These are phyloP conservation scores for Drosera spatulata DNA, from an alignment of 179 eudicot species.

Conservation along the genomic window DNA sequence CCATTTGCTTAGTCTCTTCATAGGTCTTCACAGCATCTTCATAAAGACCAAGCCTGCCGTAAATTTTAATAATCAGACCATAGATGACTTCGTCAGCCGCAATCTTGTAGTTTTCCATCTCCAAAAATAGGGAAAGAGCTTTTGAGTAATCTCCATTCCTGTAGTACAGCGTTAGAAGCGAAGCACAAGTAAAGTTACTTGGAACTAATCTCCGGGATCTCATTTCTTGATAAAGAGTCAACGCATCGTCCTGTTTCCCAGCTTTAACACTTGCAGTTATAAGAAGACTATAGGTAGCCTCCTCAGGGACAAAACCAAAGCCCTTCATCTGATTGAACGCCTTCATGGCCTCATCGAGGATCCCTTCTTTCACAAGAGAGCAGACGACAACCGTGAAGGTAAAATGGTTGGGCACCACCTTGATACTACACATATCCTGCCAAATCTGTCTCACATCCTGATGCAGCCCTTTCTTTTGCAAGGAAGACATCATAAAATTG, in stretches of 20 bases:
- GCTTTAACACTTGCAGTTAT: conserved; percentile 39
- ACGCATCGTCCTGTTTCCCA: conserved; percentile 38
- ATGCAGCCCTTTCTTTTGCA: conserved; percentile 80
- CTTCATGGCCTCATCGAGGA: conserved; percentile 45
- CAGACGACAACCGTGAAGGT: conserved; percentile 65
- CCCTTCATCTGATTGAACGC: conserved; percentile 59
- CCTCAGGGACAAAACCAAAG: conserved; percentile 67
- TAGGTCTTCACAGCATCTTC: conserved; percentile 80
- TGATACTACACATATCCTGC: conserved; percentile 43
- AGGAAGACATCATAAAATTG: conserved; percentile 85
- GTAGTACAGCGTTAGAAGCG: conserved; percentile 58
- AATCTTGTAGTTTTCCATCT: conserved; percentile 65
- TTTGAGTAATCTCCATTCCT: conserved; percentile 67
- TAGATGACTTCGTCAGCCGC: conserved; percentile 79
- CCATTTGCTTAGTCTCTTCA: conserved; percentile 49
- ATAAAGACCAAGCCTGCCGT: conserved; percentile 81
- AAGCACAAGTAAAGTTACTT: conserved; percentile 83
- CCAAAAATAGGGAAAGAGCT: conserved; percentile 71
- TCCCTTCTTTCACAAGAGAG: conserved; percentile 67
- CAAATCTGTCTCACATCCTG: conserved; percentile 43
- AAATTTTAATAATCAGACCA: conserved; percentile 79
- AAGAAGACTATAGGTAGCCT: conserved; percentile 68
- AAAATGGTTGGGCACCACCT: conserved; percentile 59
- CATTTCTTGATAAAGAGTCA: conserved; percentile 71
- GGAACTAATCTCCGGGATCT: conserved; percentile 44